Base-by-base conservation (phyloP, 2,329 filamentous ascomycete genomes). In the Dactylellina parvicollis region DNA sequence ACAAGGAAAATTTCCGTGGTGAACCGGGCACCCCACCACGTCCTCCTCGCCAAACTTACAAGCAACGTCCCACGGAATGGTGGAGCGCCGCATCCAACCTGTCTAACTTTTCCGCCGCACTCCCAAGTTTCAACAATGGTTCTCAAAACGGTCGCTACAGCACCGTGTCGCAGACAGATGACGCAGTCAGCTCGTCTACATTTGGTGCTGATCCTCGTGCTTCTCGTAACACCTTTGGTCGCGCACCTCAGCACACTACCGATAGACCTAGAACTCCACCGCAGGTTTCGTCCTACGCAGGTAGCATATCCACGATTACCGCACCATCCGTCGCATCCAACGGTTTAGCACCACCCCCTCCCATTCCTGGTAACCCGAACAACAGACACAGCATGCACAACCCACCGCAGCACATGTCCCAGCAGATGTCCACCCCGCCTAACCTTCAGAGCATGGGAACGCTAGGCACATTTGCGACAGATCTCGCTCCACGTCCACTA, bases 221-320 rank as follows among this genome's bases (percentile, higher is more conserved):
- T 5, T 72, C 67, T 26, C 59, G 59, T 49, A 72, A 72, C 26
- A 72, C 67, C 14, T 72, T 72, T 47, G 67, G 67, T 28, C 67
- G 44, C 14, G 60, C 59, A 5, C 67, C 67, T 9, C 42, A 61
- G 2, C 50, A 59, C 40, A 59, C 32, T 12, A 59, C 54, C n/a
- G 67, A 60, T 16, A 20, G 26, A 38, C 67, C 59, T 9, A 50
- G 61, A 20, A 57, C 47, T n/a, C 67, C 67, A 5, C 59, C 67
- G 1, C 50, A 72, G 9, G 49, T 65, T 22, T 52, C 67, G 10
- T 72, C 67, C 2, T 72, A 72, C 24, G 67, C 67, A 20, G 59
- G 67, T 20, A 72, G 67, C 26, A 72, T 72, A 10, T 72, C 52
- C 3, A 72, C 52, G 10, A 46, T 28, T 4, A 52, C 59, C 8